A percentile compares a stretch with the other conserved stretches of the same genome.
Conservation (phyloP, 225 moss, liverwort and hornwort species). For the Anthoceros angustus region DNA sequence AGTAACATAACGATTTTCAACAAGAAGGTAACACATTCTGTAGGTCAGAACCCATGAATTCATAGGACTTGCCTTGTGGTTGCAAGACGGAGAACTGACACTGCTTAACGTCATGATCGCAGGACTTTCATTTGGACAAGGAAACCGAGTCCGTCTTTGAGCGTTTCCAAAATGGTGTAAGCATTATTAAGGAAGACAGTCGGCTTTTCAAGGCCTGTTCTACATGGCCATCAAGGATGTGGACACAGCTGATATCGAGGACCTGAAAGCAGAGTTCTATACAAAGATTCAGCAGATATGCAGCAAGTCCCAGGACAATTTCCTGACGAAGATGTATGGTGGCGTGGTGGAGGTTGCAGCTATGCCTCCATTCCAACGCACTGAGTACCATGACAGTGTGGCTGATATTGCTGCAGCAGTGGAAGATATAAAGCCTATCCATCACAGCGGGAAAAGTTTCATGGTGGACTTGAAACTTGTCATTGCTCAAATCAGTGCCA, state of each 20-base stretch:
- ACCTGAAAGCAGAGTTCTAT: slow-evolving; percentile 37
- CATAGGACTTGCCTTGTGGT: not conserved
- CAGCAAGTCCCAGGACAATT: slow-evolving; percentile 32
- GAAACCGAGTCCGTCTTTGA: slow-evolving; percentile 31
- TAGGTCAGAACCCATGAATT: not conserved
- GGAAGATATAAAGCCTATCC: slow-evolving; percentile 11
- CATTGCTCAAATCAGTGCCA: slow-evolving; percentile 34
- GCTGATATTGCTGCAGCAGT: slow-evolving; percentile 25
- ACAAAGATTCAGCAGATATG: slow-evolving; percentile 36
- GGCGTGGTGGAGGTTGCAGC: slow-evolving; percentile 39
- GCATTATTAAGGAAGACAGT: slow-evolving; percentile 20
- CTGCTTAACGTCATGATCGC: not conserved
- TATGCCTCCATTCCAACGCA: slow-evolving; percentile 41
- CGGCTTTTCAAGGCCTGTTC: slow-evolving; percentile 41
- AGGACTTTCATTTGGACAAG: slow-evolving; percentile 37
- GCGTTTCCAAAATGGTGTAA: slow-evolving; percentile 28
- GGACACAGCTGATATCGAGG: slow-evolving; percentile 41
- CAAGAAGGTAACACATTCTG: slow-evolving; percentile 19
- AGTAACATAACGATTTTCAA: slow-evolving; percentile 54
- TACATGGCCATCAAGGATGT: slow-evolving; percentile 61
- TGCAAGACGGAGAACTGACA: not conserved
- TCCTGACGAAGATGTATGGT: slow-evolving; percentile 45
- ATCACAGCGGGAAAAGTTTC: slow-evolving; percentile 28
- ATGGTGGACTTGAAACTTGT: slow-evolving; percentile 33
- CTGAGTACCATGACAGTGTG: slow-evolving; percentile 45